Evolutionary conservation across 2,329 filamentous ascomycete species (phyloP), one percentile per base, ranked within the genome.

Genomic region (Xylariaceae sp.): DNA sequence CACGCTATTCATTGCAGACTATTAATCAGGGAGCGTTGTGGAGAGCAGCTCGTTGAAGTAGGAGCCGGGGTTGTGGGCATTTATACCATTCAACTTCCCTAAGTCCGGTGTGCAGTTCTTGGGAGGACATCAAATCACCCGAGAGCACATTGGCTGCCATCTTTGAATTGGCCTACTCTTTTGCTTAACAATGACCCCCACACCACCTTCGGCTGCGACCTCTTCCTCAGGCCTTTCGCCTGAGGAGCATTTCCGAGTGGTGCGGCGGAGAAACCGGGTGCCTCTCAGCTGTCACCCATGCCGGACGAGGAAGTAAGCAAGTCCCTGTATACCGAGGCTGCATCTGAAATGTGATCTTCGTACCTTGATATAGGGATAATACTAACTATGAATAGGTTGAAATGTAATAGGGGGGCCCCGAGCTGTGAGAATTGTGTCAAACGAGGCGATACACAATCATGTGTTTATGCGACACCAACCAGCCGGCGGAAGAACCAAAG

Each of bases 231-330:
- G 79, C 21, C 88, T 90, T 61, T 96, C 92, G 40, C 92, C 93
- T 29, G 91, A 96, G 73, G 86, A 90, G 50, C 89, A 94, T 65
- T 96, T 91, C 70, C 86, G 91, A 67, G 88, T 97, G 47, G 90
- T 97, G 58, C 88, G 94, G 65, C 96, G 96, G 79, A 86, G 94
- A 73, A 97, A 98, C 71, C 84, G 94, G 58, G 88, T 97, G 14
- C 94, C 94, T 43, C 81, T 98, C 46, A 97, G 92, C 69, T 98
- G 94, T 74, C 91, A 88, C 65, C 91, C 93, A 28, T 98, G 94
- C 75, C 85, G 94, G 71, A 90, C 93, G 68, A 87, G 93, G 78
- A 98, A 98, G 91, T 95, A 79, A 78, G 83, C 73, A 53, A 39
- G 40, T 55, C n/a, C 36, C 23, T 37, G 16, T 54, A 50, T 51